phyloP scores from a whole-genome alignment of 192 early-diverging fungal species.

The Rhizoclosmatium sp. region DNA sequence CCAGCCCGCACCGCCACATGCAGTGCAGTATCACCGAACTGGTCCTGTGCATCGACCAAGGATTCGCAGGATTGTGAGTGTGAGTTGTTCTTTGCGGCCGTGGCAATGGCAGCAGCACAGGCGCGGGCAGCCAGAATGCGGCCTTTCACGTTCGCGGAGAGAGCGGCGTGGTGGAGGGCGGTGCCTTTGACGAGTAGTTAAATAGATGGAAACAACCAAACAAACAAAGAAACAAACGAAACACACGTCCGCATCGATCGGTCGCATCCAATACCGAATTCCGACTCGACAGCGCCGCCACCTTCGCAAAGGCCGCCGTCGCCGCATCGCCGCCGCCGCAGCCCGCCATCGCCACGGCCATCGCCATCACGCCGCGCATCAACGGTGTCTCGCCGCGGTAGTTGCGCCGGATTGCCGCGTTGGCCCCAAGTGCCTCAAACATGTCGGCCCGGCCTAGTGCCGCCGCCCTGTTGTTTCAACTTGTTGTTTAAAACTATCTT shows the following conservation, averaged over 20 bases:
- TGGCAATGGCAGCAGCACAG: conserved; percentile 34
- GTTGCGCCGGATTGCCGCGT: conserved; percentile 66
- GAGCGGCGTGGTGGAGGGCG: conserved; percentile 90
- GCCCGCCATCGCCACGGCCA: conserved; percentile 79
- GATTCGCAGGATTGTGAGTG: conserved; percentile 45
- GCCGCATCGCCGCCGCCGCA: neutral
- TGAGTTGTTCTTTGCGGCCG: conserved; percentile 44
- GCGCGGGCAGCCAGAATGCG: conserved; percentile 70
- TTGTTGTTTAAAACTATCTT: neutral
- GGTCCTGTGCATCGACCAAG: conserved; percentile 70
- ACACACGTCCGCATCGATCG: too few relatives aligned
- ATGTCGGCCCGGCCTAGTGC: neutral
- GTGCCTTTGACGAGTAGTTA: conserved; percentile 80
- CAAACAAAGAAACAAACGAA: neutral
- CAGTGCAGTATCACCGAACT: conserved; percentile 81
- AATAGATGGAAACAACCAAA: neutral
- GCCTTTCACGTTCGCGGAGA: conserved; percentile 72
- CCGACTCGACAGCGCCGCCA: too few relatives aligned
- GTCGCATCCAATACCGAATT: too few relatives aligned
- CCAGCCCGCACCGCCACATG: conserved; percentile 84
- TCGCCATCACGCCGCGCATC: conserved; percentile 84
- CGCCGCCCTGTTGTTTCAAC: neutral
- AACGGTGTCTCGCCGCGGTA: conserved; percentile 87
- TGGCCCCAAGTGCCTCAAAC: neutral
- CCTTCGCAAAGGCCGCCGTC: too few relatives aligned